These are phyloP conservation scores for Eucalyptus marginata DNA, from an alignment of 345 rosid species.

Conservation along the genomic window DNA sequence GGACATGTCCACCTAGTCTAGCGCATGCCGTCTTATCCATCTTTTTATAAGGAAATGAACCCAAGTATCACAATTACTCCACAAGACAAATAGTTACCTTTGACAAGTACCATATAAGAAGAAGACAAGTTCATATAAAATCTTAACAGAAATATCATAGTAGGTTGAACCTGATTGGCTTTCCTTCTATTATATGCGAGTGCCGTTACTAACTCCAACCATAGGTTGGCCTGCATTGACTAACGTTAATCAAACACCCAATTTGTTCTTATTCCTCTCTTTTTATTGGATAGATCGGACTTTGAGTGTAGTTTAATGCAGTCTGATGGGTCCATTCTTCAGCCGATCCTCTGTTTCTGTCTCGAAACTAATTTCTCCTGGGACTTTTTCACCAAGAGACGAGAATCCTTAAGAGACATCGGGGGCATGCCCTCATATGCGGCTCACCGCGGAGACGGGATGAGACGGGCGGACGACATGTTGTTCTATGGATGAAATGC, in stretches of 20 bases:
- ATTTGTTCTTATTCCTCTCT: not conserved
- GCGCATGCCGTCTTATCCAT: rapidly evolving
- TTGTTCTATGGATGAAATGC: not conserved
- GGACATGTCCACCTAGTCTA: not conserved
- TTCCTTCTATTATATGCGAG: not conserved
- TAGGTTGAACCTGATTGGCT: not conserved
- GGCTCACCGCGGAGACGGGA: not conserved
- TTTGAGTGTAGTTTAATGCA: not conserved
- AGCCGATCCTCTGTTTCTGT: not conserved
- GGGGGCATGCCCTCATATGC: not conserved
- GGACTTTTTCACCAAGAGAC: not conserved
- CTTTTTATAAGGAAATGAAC: not conserved
- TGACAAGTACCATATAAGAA: not conserved
- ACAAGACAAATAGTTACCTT: not conserved
- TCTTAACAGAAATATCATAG: not conserved
- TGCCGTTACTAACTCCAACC: not conserved
- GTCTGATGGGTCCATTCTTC: not conserved
- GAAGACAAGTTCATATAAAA: not conserved
- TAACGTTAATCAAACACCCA: not conserved
- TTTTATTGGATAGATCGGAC: not conserved
- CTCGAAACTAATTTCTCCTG: not conserved
- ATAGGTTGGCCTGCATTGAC: not conserved
- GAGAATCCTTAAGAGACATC: not conserved
- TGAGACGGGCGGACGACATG: not conserved
- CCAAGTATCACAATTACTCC: not conserved